Evolutionary conservation across 2,329 filamentous ascomycete species (phyloP), one percentile per base, ranked within the genome.

Genomic region (Fusarium mangiferae): DNA sequence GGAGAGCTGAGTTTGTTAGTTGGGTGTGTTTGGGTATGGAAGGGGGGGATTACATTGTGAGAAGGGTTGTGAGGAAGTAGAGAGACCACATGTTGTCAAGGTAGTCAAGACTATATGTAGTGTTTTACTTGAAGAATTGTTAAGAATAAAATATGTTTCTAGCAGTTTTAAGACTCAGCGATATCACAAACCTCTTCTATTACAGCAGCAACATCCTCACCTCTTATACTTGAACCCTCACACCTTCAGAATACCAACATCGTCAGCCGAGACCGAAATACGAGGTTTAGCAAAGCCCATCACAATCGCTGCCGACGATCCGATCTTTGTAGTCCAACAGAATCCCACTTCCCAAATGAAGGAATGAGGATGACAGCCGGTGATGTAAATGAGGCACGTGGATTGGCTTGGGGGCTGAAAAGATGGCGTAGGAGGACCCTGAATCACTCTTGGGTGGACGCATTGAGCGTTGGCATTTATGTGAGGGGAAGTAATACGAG

Each of bases 401-500:
- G 52, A 74, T 72, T 74, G 51, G 67, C 12, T 30, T 41, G 45
- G 49, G 38, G 58, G 55, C 36, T 55, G 57, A 58, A 33, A 56
- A 46, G 54, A 74, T 68, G 49, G 54, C 26, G 54, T 46, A 58
- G 7, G 36, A 28, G 22, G 44, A 36, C 57, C 48, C 56, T 66
- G 65, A 45, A 73, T 66, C 65, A 42, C 41, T 62, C 38, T 56
- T 62, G 44, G 54, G 7, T 36, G 18, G 54, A 60, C 69, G 69
- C 41, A 73, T 66, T 35, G n/a, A 42, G 64, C 20, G 36, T 48
- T 45, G 28, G 36, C 24, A 48, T 48, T 46, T n/a, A 30, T 20
- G 24, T 26, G 61, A 28, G 41, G 52, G 26, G 28, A 42, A n/a
- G 33, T 17, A 65, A 73, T 73, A 73, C 70, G 70, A 73, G 24